phyloP scores from a whole-genome alignment of 2,329 filamentous ascomycete genomes.

The Fusarium fracticaudum region DNA sequence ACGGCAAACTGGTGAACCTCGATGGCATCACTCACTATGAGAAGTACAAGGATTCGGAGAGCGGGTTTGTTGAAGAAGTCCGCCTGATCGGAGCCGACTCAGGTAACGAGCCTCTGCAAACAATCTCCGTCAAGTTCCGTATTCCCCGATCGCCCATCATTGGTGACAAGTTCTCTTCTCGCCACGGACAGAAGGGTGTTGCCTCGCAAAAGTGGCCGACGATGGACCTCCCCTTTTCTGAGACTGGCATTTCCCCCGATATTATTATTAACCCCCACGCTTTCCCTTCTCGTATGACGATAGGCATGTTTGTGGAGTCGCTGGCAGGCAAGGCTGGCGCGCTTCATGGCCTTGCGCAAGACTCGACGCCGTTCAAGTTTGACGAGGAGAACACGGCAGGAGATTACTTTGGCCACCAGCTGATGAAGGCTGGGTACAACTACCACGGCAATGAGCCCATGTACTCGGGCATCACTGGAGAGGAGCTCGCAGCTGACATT shows the following conservation, averaged over 20 bases:
- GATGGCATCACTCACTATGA: constrained; percentile 88
- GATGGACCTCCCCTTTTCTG: constrained; percentile 94
- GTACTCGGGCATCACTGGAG: constrained; percentile 96
- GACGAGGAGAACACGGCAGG: constrained; percentile 90
- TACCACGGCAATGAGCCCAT: constrained; percentile 99
- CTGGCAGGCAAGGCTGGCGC: constrained; percentile 94
- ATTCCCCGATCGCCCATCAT: constrained; percentile 91
- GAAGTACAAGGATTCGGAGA: constrained; percentile 93
- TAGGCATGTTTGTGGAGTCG: constrained; percentile 99
- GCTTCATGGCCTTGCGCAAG: constrained; percentile 93
- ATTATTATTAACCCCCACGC: constrained; percentile 99
- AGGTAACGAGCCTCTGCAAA: constrained; percentile 84
- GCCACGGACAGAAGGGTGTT: constrained; percentile 98
- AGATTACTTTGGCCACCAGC: constrained; percentile 95
- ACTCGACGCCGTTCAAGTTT: constrained; percentile 95
- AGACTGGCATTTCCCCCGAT: constrained; percentile 95
- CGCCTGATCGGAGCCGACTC: constrained; percentile 87
- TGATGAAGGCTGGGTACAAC: constrained; percentile 95
- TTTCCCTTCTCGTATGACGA: constrained; percentile 99
- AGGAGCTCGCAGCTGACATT: constrained; percentile 93
- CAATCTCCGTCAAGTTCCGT: constrained; percentile 91
- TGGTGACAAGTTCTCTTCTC: constrained; percentile 98
- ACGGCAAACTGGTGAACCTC: constrained; percentile 81
- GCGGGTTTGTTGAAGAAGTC: constrained; percentile 91
- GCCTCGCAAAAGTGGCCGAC: constrained; percentile 95